These are phyloP conservation scores for Chalciporus chontae DNA, from an alignment of 768 basidiomycete genomes.

Conservation along the genomic window DNA sequence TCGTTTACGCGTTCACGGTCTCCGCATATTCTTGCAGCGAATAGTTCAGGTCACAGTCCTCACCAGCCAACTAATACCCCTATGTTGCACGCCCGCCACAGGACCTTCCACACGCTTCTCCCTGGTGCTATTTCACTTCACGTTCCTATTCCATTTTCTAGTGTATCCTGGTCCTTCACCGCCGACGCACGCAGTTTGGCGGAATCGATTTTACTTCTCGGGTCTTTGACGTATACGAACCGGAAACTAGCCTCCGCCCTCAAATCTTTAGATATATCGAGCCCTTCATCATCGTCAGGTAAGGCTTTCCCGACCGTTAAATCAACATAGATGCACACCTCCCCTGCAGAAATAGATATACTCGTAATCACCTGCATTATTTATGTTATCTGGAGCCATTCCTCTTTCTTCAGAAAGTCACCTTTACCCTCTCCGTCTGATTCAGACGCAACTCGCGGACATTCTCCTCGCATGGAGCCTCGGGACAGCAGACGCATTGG, in stretches of 20 bases:
- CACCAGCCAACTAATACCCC: conserved; percentile 39
- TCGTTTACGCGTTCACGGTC: conserved; percentile 74
- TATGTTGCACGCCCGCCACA: conserved; percentile 41
- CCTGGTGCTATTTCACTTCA: conserved; percentile 46
- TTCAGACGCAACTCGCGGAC: conserved; percentile 16
- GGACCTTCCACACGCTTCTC: conserved; percentile 36
- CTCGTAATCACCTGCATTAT: conserved; percentile 52
- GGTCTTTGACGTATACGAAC: conserved; percentile 55
- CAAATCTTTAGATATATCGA: conserved; percentile 16
- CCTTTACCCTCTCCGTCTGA: conserved; percentile 13
- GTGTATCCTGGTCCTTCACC: conserved; percentile 42
- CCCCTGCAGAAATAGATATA: conserved; percentile 50
- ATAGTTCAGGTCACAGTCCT: conserved; percentile 33
- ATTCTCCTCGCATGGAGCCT: conserved; percentile 46
- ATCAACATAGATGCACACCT: conserved; percentile 1
- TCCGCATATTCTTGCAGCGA: conserved; percentile 43
- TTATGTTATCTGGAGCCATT: conserved; percentile 63
- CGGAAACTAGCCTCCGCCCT: conserved; percentile 31
- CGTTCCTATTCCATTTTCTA: conserved; percentile 42
- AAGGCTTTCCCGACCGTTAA: conserved; percentile 11
- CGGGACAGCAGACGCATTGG: conserved; percentile 44
- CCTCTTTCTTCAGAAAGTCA: conserved; percentile 35
- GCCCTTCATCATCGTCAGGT: conserved; percentile 54
- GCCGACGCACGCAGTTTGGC: conserved; percentile 60
- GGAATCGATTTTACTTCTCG: conserved; percentile 64